Evolutionary conservation across 805 yeast species (phyloP), one percentile per base, ranked within the genome.

Genomic region (Peterozyma toletana): DNA sequence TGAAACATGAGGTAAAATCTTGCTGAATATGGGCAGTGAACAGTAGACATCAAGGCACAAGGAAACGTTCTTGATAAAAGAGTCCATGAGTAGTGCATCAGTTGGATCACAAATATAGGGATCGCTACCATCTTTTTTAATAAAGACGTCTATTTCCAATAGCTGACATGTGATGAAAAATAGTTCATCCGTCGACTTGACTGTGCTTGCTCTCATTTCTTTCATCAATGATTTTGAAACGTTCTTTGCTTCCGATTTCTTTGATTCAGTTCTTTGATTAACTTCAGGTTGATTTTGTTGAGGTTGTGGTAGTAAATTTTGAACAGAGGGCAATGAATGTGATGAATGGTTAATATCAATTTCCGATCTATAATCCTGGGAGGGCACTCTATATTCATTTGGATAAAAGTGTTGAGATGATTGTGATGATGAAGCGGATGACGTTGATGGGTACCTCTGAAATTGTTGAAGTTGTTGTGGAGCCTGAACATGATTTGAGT

Each of bases 71-170:
- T 39, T 39, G 17, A 48, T 38, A 33, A 43, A 48, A 3, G 36
- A 36, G 11, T 41, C 37, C 31, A 44, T 13, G 15, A 48, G 40
- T 35, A 41, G n/a, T 9, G 44, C 30, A 30, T 48, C 51, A 18
- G 42, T 33, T 11, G 46, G 46, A 37, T 41, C 46, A 39, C 51
- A 48, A 9, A 44, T 37, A 40, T 27, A 46, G 5, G 49, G 49
- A 33, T 48, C 44, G 14, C 41, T 44, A 10, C 49, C 49, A 39
- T 46, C 33, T 9, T 15, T 30, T 9, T 33, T 36, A 2, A 3
- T 35, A 31, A 31, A 13, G 30, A 36, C 37, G 17, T 40, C 44
- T 10, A 44, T 14, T 34, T 44, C 47, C 15, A 44, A 31, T 17
- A 37, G 9, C 15, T 40, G 34, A 37, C 44, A 44, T 9, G 40